Base-by-base conservation (phyloP, 1,284 basidiomycete species). In the Irpex sp. region DNA sequence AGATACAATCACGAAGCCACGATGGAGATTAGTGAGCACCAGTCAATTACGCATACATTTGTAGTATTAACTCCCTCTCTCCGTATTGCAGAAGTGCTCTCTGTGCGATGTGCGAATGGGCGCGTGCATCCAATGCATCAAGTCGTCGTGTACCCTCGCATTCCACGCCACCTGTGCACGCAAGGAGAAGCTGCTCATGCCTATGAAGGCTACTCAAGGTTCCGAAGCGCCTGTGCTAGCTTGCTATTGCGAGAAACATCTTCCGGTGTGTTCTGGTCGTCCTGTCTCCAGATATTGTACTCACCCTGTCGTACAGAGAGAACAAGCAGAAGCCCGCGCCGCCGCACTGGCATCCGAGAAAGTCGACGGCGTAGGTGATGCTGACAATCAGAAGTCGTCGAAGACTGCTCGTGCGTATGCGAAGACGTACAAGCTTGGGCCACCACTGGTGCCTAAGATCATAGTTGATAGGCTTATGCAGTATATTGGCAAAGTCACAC, bases 111-210 rank as follows among this genome's bases (percentile, higher is more conserved):
- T 91, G 57, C 82, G 85, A 61, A 82, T 86, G 67, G 97, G 97
- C 4, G 97, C 97, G 0, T 98, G 97, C 75, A 97, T 99, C 54
- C 97, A 99, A 76, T 99, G 97, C 76, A 91, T 91, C 67, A 97
- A 96, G 77, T 82, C 87, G 8, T 91, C 87, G 1, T 99, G 97
- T 77, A 97, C 95, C 75, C 84, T 91, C 2, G 96, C 97, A 0
- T 99, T 98, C 71, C 97, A 99, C 73, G 87, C 93, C 1, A 97
- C 97, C 0, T 99, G 97, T 72, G 97, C 96, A 0, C 82, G 96
- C 13, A 91, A 91, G 69, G 85, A 92, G 69, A 94, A 92, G 66
- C 75, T 96, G 5, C 74, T 96, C 9, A 83, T 91, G 77, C 92
- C 92, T 2, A 96, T 96, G 94, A 96, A 96, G 75, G 87, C 85